phyloP scores from a whole-genome alignment of 441 rosid genomes.

The Pelargonium cotyledonis region DNA sequence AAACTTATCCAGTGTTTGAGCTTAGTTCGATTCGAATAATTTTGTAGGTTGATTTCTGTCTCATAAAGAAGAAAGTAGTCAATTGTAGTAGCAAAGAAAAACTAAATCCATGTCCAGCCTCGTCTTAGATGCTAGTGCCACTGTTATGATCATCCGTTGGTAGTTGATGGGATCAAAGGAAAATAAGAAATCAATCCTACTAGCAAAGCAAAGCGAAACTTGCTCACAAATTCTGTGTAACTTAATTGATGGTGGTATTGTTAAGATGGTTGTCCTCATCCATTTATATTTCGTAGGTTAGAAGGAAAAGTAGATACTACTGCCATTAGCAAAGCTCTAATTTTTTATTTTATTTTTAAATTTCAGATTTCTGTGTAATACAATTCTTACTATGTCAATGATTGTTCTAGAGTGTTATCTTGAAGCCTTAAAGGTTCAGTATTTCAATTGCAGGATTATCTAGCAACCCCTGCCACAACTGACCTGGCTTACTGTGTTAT shows the following conservation, averaged over 20 bases:
- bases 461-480: conserved; percentile 68
- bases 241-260: neutral
- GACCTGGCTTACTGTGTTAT: conserved; percentile 80
- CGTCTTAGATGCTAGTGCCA: neutral
- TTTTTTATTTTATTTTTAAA: too few relatives aligned
- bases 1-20: neutral
- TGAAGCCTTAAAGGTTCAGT: conserved; percentile 21
- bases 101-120: neutral
- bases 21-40: neutral
- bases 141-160: neutral
- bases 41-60: neutral
- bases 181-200: neutral
- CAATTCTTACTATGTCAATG: neutral
- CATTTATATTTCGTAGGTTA: neutral
- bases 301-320: too few relatives aligned
- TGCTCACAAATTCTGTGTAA: neutral
- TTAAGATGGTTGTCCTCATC: neutral
- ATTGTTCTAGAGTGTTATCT: conserved; percentile 6
- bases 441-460: conserved; percentile 66
- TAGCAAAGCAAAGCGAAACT: neutral
- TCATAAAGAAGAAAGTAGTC: neutral
- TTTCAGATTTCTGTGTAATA: neutral
- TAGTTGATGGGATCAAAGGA: neutral
- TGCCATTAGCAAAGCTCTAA: too few relatives aligned
- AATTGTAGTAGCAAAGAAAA: neutral